phyloP scores from a whole-genome alignment of 2,329 filamentous ascomycete species.

The Colletotrichum sublineola region DNA sequence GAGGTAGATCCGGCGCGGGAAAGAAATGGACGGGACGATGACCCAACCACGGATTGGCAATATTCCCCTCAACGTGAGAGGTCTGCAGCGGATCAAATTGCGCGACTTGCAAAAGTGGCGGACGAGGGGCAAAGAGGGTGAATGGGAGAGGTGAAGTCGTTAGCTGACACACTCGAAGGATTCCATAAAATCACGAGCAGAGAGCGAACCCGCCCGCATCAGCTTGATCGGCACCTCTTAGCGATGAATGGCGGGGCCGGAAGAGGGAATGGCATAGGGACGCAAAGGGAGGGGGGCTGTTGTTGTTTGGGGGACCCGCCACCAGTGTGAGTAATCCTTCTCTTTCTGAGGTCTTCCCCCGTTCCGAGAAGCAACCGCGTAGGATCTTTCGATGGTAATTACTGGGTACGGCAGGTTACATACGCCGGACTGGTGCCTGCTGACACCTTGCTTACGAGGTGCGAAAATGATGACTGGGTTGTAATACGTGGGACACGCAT shows the following conservation, averaged over 20 bases:
- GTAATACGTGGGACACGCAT: background rate
- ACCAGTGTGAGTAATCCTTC: background rate
- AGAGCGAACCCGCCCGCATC: constrained; percentile 20
- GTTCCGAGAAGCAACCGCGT: background rate
- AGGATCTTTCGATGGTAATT: background rate
- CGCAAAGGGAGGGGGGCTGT: background rate
- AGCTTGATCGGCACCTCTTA: constrained; percentile 22
- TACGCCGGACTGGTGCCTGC: constrained; percentile 11
- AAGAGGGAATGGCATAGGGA: constrained; percentile 11
- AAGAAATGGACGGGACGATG: constrained; percentile 20
- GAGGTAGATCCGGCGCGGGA: constrained; percentile 1
- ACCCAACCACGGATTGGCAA: constrained; percentile 26
- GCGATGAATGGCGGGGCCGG: background rate
- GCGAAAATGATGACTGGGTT: background rate
- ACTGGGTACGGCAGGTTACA: background rate
- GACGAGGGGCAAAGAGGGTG: constrained; percentile 10
- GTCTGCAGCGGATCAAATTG: constrained; percentile 4
- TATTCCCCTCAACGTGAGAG: constrained; percentile 10
- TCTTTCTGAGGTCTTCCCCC: background rate
- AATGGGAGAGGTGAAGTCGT: constrained; percentile 24
- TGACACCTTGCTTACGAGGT: background rate
- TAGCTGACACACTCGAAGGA: constrained; percentile 15
- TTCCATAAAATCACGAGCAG: constrained; percentile 36
- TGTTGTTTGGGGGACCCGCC: background rate
- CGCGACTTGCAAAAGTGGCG: constrained; percentile 7